These are phyloP conservation scores for Solanum megistacrolobum DNA, from an alignment of 257 asterid species.

Conservation along the genomic window DNA sequence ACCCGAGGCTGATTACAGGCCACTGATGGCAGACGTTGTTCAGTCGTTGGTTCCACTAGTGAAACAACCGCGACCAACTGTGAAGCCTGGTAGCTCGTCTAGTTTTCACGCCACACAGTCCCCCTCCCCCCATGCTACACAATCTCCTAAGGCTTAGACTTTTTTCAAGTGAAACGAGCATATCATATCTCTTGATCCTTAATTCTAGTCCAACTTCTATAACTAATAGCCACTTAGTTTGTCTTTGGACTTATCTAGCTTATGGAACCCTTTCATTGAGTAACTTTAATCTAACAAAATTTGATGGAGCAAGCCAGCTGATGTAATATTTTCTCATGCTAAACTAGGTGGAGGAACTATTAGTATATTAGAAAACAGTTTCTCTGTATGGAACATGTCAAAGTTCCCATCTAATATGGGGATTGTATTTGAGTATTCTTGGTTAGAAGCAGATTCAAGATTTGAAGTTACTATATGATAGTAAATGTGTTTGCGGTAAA, in stretches of 20 bases:
- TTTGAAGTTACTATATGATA: neutral
- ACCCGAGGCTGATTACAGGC: constrained; percentile 88
- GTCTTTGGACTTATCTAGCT: neutral
- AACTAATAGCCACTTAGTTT: neutral
- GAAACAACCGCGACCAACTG: constrained; percentile 33
- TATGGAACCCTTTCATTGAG: neutral
- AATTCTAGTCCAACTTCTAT: neutral
- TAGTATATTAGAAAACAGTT: neutral
- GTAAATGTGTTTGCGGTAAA: too few species aligned
- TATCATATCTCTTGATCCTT: neutral
- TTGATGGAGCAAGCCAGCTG: neutral
- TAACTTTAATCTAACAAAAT: neutral
- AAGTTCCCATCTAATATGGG: neutral
- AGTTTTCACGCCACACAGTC: constrained; percentile 13
- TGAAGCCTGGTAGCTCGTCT: constrained; percentile 29
- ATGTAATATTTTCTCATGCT: neutral
- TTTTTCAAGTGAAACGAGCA: neutral
- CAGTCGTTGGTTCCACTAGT: constrained; percentile 83
- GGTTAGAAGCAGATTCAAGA: neutral
- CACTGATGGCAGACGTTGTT: constrained; percentile 84
- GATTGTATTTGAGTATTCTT: neutral
- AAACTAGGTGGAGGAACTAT: too few species aligned
- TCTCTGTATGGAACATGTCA: neutral
- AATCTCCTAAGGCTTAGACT: constrained; percentile 35
- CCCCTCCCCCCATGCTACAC: neutral